Evolutionary conservation across 345 rosid genomes (phyloP).

Genomic region (rapeseed (Brassica napus)): Da-Ae NC_063447.1:59014001-59014500

Average conservation of each 20-base stretch:
- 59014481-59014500: constrained; percentile 16
- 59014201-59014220: constrained; percentile 60
- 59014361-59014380: constrained; percentile 99
- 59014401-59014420: constrained; percentile 93
- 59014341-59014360: constrained; percentile 96
- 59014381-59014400: constrained; percentile 88
- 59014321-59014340: constrained; percentile 90
- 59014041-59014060: constrained; percentile 33
- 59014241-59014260: constrained; percentile 8
- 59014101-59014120: constrained; percentile 68
- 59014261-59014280: constrained; percentile 39
- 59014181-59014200: constrained; percentile 96
- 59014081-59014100: background rate
- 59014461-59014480: background rate
- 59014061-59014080: background rate
- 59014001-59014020: constrained; percentile 63
- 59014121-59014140: constrained; percentile 96
- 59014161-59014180: constrained; percentile 90
- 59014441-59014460: background rate
- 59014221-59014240: too few species aligned
- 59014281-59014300: constrained; percentile 82
- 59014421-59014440: constrained; percentile 63
- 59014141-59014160: constrained; percentile 99
- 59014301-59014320: constrained; percentile 83
- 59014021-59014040: constrained; percentile 78